These are phyloP conservation scores for Acacia pycnantha DNA, from an alignment of 331 rosid species.

Conservation along the genomic window DNA sequence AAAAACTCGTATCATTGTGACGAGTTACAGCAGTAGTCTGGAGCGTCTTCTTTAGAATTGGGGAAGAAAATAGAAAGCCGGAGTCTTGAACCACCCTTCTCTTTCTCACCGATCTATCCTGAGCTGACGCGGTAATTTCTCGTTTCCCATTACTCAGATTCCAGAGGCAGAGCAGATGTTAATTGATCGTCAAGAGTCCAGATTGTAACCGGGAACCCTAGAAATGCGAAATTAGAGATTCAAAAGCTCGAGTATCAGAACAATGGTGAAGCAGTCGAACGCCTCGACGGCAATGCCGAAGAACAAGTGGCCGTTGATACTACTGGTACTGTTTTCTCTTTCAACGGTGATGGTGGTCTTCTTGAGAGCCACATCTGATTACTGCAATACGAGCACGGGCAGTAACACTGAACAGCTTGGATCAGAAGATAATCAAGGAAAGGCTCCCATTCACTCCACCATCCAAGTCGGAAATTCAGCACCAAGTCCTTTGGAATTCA, in stretches of 20 bases:
- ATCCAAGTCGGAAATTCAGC: constrained; percentile 12
- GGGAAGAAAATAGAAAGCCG: neutral
- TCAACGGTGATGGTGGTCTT: constrained; percentile 56
- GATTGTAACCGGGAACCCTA: constrained; percentile 13
- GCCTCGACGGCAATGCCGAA: constrained; percentile 53
- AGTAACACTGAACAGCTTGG: constrained; percentile 15
- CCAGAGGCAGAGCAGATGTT: neutral
- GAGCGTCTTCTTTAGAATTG: neutral
- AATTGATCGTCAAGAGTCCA: neutral
- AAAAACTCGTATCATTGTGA: neutral
- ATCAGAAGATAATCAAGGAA: constrained; percentile 27
- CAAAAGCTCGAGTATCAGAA: neutral
- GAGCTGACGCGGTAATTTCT: neutral
- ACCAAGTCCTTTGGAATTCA: constrained; percentile 57
- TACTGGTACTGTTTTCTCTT: constrained; percentile 50
- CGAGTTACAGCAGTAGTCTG: neutral
- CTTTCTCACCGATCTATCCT: neutral
- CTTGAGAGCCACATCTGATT: constrained; percentile 51
- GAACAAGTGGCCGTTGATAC: constrained; percentile 48
- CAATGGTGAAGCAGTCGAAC: constrained; percentile 50
- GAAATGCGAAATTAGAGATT: constrained; percentile 12
- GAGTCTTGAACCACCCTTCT: neutral
- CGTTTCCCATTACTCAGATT: neutral
- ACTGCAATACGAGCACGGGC: constrained; percentile 30
- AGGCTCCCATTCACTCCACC: constrained; percentile 17